phyloP scores from a whole-genome alignment of 108 stramenopile species.

The Conticribra guillardii region DNA sequence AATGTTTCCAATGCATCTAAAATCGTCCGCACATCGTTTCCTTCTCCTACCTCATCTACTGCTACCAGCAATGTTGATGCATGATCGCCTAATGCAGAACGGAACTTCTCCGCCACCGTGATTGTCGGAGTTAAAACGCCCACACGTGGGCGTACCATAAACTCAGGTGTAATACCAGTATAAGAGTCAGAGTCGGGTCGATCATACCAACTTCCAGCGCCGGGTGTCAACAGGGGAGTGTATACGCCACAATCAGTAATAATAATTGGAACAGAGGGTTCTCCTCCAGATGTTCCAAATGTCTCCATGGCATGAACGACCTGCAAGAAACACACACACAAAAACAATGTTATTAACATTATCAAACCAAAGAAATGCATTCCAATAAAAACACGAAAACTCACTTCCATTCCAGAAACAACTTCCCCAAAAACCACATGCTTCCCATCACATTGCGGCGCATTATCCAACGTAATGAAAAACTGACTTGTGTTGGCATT shows the following conservation, averaged over 20 bases:
- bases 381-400: too few species aligned
- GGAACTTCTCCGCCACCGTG: slow-evolving; percentile 57
- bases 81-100: slow-evolving; percentile 46
- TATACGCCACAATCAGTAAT: slow-evolving; percentile 84
- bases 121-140: slow-evolving; percentile 65
- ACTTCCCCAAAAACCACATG: slow-evolving; percentile 95
- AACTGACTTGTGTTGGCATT: slow-evolving; percentile 95
- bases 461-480: slow-evolving; percentile 82
- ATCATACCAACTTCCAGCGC: slow-evolving; percentile 84
- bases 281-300: slow-evolving; percentile 38
- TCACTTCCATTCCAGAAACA: slow-evolving; percentile 70
- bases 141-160: slow-evolving; percentile 75
- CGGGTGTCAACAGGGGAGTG: slow-evolving; percentile 56
- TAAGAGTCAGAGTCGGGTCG: slow-evolving; percentile 75
- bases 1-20: slow-evolving; percentile 50
- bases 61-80: slow-evolving; percentile 35
- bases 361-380: too few species aligned
- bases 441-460: slow-evolving; percentile 93
- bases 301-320: slow-evolving; percentile 74
- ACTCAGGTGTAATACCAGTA: slow-evolving; percentile 70
- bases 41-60: slow-evolving; percentile 23
- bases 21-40: slow-evolving; percentile 26
- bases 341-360: too few species aligned
- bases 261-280: slow-evolving; percentile 52
- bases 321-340: neutral